Evolutionary conservation across 805 yeast genomes (phyloP).

Genomic region (Suhomyces pyralidae): DNA sequence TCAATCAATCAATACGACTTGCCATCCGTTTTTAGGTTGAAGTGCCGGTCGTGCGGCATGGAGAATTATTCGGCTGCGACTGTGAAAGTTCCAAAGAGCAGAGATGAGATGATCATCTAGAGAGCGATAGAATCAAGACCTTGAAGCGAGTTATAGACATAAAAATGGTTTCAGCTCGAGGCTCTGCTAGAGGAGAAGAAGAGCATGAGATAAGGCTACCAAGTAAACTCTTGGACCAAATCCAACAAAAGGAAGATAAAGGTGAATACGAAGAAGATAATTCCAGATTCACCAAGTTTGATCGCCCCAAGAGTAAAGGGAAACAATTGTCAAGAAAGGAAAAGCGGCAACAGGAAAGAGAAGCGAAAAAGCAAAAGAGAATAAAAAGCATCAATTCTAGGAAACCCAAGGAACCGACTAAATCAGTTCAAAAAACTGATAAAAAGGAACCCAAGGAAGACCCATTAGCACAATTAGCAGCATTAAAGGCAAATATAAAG

Average conservation of each 20-base stretch:
- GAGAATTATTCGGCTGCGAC: neutral
- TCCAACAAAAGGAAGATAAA: slow-evolving; percentile 38
- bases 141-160: neutral
- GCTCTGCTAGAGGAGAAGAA: slow-evolving; percentile 8
- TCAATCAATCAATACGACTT: neutral
- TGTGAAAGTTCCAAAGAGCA: neutral
- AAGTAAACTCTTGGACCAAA: slow-evolving; percentile 51
- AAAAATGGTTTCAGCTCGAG: neutral
- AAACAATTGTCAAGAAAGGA: slow-evolving; percentile 31
- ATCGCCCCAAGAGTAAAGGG: slow-evolving; percentile 19
- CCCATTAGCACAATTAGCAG: slow-evolving; percentile 22
- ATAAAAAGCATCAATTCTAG: neutral
- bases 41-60: neutral
- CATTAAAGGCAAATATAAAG: slow-evolving; percentile 10
- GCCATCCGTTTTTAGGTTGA: neutral
- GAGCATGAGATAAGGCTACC: slow-evolving; percentile 54
- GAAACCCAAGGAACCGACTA: neutral
- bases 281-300: slow-evolving; percentile 14
- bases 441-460: slow-evolving; percentile 12
- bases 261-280: slow-evolving; percentile 44
- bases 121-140: neutral
- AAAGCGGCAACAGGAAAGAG: slow-evolving; percentile 33
- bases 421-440: neutral
- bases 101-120: slow-evolving; percentile 1
- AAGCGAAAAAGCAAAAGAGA: slow-evolving; percentile 30